Base-by-base conservation (phyloP, 148 eudicot genomes). In the Pharnaceum exiguum region DNA sequence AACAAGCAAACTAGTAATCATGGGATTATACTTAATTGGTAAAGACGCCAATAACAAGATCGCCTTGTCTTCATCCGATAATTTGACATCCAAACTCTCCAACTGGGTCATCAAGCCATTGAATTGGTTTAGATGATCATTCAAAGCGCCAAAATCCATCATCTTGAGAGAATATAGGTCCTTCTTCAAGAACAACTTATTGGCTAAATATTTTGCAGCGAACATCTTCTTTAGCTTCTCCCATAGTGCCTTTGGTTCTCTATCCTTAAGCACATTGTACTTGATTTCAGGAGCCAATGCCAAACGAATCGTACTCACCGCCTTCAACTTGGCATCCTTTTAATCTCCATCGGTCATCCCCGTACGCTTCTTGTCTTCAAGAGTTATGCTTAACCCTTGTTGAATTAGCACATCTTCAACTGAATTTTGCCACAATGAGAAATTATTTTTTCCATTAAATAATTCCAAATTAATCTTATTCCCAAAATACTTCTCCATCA, bases 91-190 rank as follows among this genome's bases (percentile, higher is more conserved):
- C 6, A 49, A 49, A 49, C 53, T 49, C 33, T 16, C 17, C 32
- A 49, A 49, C 28, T 25, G 53, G 31, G 53, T 49, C 32, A 26
- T 49, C 31, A 49, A 12, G 30, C 53, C 53, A 49, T 49, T 49
- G 15, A 49, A 49, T 33, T 49, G 25, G 17, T 49, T 49, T 26
- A 10, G 8, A 26, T 27, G 53, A 22, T 47, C 30, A 4, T 25
- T 19, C 13, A 47, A 22, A 5, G 27, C 5, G 2, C 30, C 30
- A 10, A 17, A 30, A 49, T 49, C 32, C 31, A 5, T 33, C 53
- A 49, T 26, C 31, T 49, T 19, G 18, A 49, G 53, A n/a, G n/a
- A n/a, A n/a, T n/a, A n/a, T n/a, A n/a, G n/a, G n/a, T n/a, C n/a
- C n/a, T n/a, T n/a, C n/a, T n/a, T n/a, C n/a, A n/a, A n/a, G n/a